A percentile compares a stretch with the other conserved stretches of the same genome.
Evolutionary conservation across 2,329 filamentous ascomycete species (phyloP).

Genomic region (Aspergillus sp.): DNA sequence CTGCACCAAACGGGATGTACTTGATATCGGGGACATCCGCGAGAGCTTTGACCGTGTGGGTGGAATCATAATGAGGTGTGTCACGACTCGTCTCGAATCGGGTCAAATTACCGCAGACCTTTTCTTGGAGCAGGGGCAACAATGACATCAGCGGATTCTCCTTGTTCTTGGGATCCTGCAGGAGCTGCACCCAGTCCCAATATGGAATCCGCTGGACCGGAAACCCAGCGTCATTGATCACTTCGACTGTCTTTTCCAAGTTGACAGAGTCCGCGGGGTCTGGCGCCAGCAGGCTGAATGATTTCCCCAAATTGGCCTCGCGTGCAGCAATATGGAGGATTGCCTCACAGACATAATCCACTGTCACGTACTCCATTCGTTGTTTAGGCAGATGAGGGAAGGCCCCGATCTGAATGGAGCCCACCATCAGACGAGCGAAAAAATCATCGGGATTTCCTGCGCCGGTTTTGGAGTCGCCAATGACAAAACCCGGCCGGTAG

Average conservation of each 20-base stretch:
- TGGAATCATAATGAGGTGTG: background rate
- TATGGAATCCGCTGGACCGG: background rate
- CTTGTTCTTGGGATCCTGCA: background rate
- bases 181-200: background rate
- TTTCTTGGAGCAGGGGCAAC: background rate
- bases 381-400: background rate
- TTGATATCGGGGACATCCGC: background rate
- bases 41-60: background rate
- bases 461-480: slow-evolving; percentile 66
- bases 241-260: background rate
- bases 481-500: slow-evolving; percentile 75
- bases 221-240: background rate
- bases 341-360: background rate
- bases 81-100: background rate
- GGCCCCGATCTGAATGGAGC: slow-evolving; percentile 67
- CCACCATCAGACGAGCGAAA: slow-evolving; percentile 74
- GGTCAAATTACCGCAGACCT: background rate
- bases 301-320: background rate
- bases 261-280: background rate
- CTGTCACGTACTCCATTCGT: background rate
- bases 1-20: background rate
- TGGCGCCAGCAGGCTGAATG: background rate
- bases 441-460: slow-evolving; percentile 73
- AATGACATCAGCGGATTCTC: background rate
- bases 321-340: background rate